Percentiles rank a stretch among this genome's conserved stretches.
Conservation (phyloP, 2,329 filamentous ascomycete genomes). For the Shiraia sp. region DNA sequence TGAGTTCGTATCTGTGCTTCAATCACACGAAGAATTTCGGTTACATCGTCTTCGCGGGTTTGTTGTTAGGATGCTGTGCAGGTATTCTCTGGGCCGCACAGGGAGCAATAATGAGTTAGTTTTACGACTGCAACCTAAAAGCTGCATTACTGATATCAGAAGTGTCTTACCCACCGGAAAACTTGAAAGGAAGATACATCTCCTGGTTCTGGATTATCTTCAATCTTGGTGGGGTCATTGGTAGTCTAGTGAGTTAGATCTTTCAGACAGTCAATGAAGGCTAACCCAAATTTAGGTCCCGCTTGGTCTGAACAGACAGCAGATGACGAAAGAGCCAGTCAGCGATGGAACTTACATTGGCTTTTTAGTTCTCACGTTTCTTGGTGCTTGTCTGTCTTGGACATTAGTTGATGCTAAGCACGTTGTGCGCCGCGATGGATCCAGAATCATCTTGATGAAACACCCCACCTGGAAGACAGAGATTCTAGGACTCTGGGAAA, state of each 20-base stretch:
- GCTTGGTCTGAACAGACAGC: constrained; percentile 69
- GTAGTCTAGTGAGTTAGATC: constrained; percentile 60
- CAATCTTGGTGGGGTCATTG: constrained; percentile 85
- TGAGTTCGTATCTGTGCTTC: constrained; percentile 69
- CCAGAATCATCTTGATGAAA: constrained; percentile 79
- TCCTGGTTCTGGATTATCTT: constrained; percentile 92
- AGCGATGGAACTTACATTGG: constrained; percentile 78
- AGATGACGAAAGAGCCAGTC: constrained; percentile 51
- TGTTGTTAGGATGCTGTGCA: constrained; percentile 73
- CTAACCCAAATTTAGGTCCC: constrained; percentile 55
- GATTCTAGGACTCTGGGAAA: constrained; percentile 72
- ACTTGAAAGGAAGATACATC: constrained; percentile 81
- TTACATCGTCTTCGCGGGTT: constrained; percentile 74
- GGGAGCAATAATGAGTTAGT: constrained; percentile 82
- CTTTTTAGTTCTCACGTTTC: constrained; percentile 78
- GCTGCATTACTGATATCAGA: no score
- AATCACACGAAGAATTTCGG: constrained; percentile 66
- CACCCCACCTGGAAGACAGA: constrained; percentile 82
- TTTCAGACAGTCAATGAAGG: constrained; percentile 6
- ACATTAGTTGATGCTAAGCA: constrained; percentile 69
- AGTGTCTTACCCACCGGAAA: constrained; percentile 81
- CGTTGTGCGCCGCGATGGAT: constrained; percentile 73
- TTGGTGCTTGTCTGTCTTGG: constrained; percentile 70
- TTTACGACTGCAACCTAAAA: no score
- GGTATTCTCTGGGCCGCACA: constrained; percentile 79